Percentiles rank a stretch among this genome's conserved stretches.
Evolutionary conservation across 768 basidiomycete species (phyloP).

Genomic region (Suillus sp.): DNA sequence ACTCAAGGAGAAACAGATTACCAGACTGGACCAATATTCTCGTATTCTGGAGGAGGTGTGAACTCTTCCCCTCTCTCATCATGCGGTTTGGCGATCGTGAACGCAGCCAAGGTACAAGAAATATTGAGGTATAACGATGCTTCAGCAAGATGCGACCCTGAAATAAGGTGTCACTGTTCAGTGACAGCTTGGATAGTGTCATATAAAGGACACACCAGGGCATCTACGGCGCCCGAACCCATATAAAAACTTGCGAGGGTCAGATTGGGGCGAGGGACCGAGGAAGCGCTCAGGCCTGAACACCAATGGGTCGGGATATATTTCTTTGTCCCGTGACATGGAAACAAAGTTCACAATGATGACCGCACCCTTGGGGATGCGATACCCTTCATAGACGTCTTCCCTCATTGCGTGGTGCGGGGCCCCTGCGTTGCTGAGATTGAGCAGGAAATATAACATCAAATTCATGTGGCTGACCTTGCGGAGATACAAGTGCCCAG

Average conservation of each 20-base stretch:
- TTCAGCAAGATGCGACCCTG: constrained; percentile 31
- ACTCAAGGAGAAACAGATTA: neutral
- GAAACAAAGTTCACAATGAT: neutral
- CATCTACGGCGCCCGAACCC: neutral
- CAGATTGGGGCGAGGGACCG: too few relatives aligned
- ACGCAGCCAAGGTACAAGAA: neutral
- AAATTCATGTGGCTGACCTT: too few relatives aligned
- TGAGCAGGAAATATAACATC: too few relatives aligned
- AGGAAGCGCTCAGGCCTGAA: neutral
- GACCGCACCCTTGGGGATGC: neutral
- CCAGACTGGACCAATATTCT: neutral
- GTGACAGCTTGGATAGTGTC: neutral
- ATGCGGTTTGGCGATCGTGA: neutral
- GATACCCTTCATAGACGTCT: neutral
- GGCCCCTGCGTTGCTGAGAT: too few relatives aligned
- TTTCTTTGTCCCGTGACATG: neutral
- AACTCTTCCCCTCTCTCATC: neutral
- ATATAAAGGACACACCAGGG: neutral
- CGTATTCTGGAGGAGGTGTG: neutral
- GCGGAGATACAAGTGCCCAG: too few relatives aligned
- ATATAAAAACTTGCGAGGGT: neutral
- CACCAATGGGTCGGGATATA: neutral
- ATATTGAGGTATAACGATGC: constrained; percentile 4
- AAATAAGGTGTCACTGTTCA: neutral
- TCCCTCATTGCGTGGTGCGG: too few relatives aligned